These are phyloP conservation scores for Penicillium sp. DNA, from an alignment of 2,329 filamentous ascomycete genomes.

Conservation along the genomic window DNA sequence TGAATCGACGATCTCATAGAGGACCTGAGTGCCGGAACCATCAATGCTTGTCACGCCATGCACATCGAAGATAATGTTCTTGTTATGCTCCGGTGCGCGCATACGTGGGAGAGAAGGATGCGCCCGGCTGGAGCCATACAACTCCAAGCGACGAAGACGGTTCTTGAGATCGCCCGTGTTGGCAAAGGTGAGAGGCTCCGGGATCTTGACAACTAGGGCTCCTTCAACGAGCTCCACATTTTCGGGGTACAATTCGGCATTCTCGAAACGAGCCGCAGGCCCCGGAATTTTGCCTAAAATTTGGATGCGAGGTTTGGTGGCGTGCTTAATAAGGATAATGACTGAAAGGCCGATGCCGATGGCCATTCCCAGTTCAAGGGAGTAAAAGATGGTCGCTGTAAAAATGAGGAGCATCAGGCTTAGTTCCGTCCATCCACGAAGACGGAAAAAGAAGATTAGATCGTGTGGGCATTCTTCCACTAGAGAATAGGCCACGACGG, in stretches of 20 bases:
- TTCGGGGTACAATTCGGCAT: conserved; percentile 74
- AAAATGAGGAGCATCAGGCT: conserved; percentile 89
- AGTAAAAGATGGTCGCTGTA: conserved; percentile 90
- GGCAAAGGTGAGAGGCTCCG: conserved; percentile 93
- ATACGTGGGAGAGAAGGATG: conserved; percentile 87
- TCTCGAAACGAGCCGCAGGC: conserved; percentile 77
- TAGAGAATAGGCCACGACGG: conserved; percentile 89
- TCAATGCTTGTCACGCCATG: conserved; percentile 96
- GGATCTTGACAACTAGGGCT: conserved; percentile 95
- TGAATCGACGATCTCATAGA: conserved; percentile 81
- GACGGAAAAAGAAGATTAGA: conserved; percentile 83
- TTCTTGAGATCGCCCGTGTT: conserved; percentile 93
- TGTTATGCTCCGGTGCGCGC: conserved; percentile 77
- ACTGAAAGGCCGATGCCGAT: conserved; percentile 90
- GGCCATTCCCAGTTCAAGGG: conserved; percentile 88
- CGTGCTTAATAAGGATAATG: conserved; percentile 85
- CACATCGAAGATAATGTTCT: conserved; percentile 94
- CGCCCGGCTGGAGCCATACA: conserved; percentile 82
- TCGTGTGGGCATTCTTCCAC: conserved; percentile 96
- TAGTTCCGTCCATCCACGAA: conserved; percentile 85
- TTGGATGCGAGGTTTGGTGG: conserved; percentile 90
- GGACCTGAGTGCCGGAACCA: conserved; percentile 87
- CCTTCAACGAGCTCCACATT: conserved; percentile 87
- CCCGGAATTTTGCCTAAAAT: conserved; percentile 89
- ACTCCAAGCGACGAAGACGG: conserved; percentile 78